Base-by-base conservation (phyloP, 2,329 filamentous ascomycete genomes). In the Fusarium incarnatum region DNA sequence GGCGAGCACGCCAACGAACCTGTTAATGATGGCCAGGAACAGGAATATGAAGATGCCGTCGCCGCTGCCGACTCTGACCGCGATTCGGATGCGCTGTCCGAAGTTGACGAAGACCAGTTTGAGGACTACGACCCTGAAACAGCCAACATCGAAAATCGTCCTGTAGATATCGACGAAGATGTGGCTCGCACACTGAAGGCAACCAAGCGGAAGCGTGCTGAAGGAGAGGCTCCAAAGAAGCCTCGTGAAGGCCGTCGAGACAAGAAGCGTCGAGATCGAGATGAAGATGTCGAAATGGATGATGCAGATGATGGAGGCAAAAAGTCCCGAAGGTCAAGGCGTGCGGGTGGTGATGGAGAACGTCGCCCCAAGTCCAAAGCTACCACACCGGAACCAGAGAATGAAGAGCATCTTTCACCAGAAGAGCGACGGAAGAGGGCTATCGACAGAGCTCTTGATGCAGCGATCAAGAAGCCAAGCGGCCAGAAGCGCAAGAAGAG, bases 361-460 rank as follows among this genome's bases (percentile, higher is more conserved):
- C 85, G 86, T 70, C 85, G 83, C 66, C 82, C 81, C 41, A 85
- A 84, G 71, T 75, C 78, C 22, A 83, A 82, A 71, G 75, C 77
- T 16, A 69, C 81, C 2, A 80, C 83, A 22, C 85, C 85, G 5
- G 88, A 90, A 63, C 87, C 89, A 8, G 89, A 93, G 68, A 87
- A 92, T 71, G 93, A 97, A 66, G 92, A 94, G 75, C 86, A 91
- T 67, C 81, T 98, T 73, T 91, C 92, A 22, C 93, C 94, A 1
- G 94, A 96, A 80, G 93, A 97, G 82, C 88, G 93, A 74, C 89
- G 94, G 73, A 90, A 92, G 74, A 87, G 93, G 72, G 94, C 94
- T 22, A 89, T 99, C 56, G 93, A 97, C 76, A 88, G 91, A 72
- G 92, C 93, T 59, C 93, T 98, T 83, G 93, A 97, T 79, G 92